Base-by-base conservation (phyloP, 257 asterid genomes). In the Solanum lycopersicoides region DNA sequence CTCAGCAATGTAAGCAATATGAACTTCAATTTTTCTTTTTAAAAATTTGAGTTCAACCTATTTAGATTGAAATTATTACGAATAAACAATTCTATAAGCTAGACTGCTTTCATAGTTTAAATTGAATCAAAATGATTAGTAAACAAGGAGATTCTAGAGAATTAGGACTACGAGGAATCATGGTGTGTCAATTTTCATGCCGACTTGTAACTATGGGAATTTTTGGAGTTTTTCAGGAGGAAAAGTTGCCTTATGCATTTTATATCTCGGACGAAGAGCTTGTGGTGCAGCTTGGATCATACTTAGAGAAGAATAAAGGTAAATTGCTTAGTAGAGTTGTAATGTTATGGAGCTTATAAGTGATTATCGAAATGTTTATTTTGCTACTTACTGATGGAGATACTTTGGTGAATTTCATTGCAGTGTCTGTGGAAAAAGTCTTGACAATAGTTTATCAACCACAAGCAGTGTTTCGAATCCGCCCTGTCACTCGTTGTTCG, bases 361-460 rank as follows among this genome's bases (percentile, higher is more conserved):
- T 82, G 69, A 32, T 25, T 42, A 42, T 9, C 12, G 13, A n/a
- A 39, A 76, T 42, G 59, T 76, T 41, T 42, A 18, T 82, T 82
- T 50, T 21, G 21, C 85, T 30, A 30, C 11, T 5, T 82, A 50
- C 18, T 82, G 34, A 50, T 11, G 45, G 69, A 30, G 20, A 82
- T 56, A 14, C 20, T 47, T 21, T 71, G 41, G 59, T 77, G 86
- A 32, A 85, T 88, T 65, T 65, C 74, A 82, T 87, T 91, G 94
- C 95, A 97, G 99, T 96, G 71, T 97, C 99, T 28, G 98, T 97
- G 93, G 99, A 97, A 90, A 95, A 93, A 92, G 98, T 92, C 83
- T 84, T 96, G 89, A 94, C 94, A 30, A 94, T 97, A 82, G 95
- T 97, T 45, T 97, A 95, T 92, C 99, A 97, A 92, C 98, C 99